phyloP scores from a whole-genome alignment of 805 yeast species.

The Saturnispora galanensis region DNA sequence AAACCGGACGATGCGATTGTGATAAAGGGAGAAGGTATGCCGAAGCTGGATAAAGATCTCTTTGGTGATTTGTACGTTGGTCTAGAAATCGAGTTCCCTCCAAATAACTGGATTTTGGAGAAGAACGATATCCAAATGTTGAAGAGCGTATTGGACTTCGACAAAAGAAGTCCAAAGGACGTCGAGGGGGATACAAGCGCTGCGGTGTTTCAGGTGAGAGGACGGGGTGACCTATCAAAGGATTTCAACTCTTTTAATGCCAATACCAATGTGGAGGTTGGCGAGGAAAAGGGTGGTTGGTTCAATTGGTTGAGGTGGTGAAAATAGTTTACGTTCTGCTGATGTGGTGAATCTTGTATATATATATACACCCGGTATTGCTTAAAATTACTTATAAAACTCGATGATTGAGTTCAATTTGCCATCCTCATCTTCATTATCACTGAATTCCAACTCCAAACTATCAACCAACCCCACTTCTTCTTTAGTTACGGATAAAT shows the following conservation, averaged over 20 bases:
- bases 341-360: not conserved
- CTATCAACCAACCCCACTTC: slow-evolving; percentile 12
- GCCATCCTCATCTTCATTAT: slow-evolving; percentile 8
- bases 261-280: slow-evolving; percentile 19
- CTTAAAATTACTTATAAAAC: slow-evolving; percentile 15
- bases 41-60: slow-evolving; percentile 31
- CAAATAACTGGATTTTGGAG: slow-evolving; percentile 77
- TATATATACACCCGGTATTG: not conserved
- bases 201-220: slow-evolving; percentile 17
- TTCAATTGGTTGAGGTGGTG: slow-evolving; percentile 17
- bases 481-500: slow-evolving; percentile 1
- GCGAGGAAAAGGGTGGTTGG: slow-evolving; percentile 24
- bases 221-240: slow-evolving; percentile 19
- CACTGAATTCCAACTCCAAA: slow-evolving; percentile 21
- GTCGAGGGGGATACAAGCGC: slow-evolving; percentile 16
- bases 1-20: slow-evolving; percentile 65
- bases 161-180: slow-evolving; percentile 17
- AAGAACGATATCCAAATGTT: slow-evolving; percentile 50
- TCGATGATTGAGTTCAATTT: slow-evolving; percentile 10
- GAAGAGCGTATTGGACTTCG: slow-evolving; percentile 34
- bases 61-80: slow-evolving; percentile 63
- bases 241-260: slow-evolving; percentile 22
- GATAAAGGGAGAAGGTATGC: slow-evolving; percentile 78
- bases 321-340: not conserved
- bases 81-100: slow-evolving; percentile 71